phyloP scores from a whole-genome alignment of 2,329 filamentous ascomycete species.

The Tricladium varicosporioides region DNA sequence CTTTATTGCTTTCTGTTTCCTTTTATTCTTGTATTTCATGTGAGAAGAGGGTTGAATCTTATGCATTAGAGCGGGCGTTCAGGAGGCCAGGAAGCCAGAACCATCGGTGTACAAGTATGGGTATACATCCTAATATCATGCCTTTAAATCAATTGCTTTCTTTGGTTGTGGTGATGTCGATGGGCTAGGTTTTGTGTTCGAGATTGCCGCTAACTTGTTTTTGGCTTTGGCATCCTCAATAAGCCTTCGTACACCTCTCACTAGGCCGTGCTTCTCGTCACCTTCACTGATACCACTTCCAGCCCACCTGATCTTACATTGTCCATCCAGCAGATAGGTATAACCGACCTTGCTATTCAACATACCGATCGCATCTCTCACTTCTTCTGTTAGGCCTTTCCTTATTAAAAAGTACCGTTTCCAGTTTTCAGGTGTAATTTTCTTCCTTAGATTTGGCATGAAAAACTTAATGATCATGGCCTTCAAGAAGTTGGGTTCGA shows the following conservation, averaged over 20 bases:
- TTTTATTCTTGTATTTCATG: constrained; percentile 78
- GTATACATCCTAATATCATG: constrained; percentile 29
- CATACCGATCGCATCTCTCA: constrained; percentile 63
- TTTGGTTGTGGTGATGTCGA: constrained; percentile 8
- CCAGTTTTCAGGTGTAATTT: constrained; percentile 52
- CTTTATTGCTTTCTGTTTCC: constrained; percentile 89
- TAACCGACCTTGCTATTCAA: constrained; percentile 86
- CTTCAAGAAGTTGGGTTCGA: constrained; percentile 77
- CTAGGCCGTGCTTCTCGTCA: constrained; percentile 65
- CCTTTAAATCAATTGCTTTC: constrained; percentile 13
- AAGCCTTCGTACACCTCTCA: constrained; percentile 61
- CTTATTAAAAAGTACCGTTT: constrained; percentile 60
- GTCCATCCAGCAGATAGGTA: constrained; percentile 82
- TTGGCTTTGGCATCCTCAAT: constrained; percentile 50
- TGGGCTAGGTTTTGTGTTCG: not conserved
- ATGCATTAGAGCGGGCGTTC: constrained; percentile 31
- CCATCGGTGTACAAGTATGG: constrained; percentile 32
- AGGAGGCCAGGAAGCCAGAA: constrained; percentile 19
- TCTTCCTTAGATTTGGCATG: constrained; percentile 49
- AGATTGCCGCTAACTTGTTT: constrained; percentile 29
- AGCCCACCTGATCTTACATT: constrained; percentile 92
- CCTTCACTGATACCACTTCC: constrained; percentile 70
- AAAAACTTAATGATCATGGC: constrained; percentile 58
- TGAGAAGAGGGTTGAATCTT: constrained; percentile 39
- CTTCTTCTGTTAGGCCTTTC: constrained; percentile 56